Evolutionary conservation across 2,329 filamentous ascomycete genomes (phyloP).

Genomic region (Phaeosphaeriaceae sp.): DNA sequence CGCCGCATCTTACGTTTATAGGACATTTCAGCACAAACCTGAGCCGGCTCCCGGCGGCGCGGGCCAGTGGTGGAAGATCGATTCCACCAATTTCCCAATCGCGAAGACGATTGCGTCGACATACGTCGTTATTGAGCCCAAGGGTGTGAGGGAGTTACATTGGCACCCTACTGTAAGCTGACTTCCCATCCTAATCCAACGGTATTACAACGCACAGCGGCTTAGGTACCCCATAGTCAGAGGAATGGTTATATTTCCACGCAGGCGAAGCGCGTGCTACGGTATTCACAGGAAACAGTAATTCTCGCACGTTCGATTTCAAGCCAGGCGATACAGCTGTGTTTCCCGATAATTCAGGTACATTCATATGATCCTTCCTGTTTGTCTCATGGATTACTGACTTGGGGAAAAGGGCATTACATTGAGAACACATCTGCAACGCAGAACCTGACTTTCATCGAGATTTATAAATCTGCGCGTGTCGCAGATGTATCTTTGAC

Average conservation of each 20-base stretch:
- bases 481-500: constrained; percentile 71
- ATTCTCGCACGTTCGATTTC: constrained; percentile 71
- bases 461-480: constrained; percentile 71
- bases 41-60: constrained; percentile 66
- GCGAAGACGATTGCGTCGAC: constrained; percentile 70
- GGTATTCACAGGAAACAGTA: constrained; percentile 67
- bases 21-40: constrained; percentile 61
- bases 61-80: constrained; percentile 68
- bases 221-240: constrained; percentile 42
- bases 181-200: not conserved
- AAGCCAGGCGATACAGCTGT: constrained; percentile 70
- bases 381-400: constrained; percentile 1
- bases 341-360: constrained; percentile 69
- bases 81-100: constrained; percentile 71
- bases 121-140: constrained; percentile 68
- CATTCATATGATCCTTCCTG: not conserved
- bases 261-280: constrained; percentile 66
- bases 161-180: constrained; percentile 70
- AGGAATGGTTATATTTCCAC: constrained; percentile 77
- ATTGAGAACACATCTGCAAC: constrained; percentile 71
- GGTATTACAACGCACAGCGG: not conserved
- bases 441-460: constrained; percentile 70
- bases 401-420: constrained; percentile 60
- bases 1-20: constrained; percentile 68
- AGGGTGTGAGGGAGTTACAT: constrained; percentile 69